A percentile compares a stretch with the other conserved stretches of the same genome.
Evolutionary conservation across 208 protist genomes (phyloP).

Genomic region (Trypanosoma melophagium): DNA sequence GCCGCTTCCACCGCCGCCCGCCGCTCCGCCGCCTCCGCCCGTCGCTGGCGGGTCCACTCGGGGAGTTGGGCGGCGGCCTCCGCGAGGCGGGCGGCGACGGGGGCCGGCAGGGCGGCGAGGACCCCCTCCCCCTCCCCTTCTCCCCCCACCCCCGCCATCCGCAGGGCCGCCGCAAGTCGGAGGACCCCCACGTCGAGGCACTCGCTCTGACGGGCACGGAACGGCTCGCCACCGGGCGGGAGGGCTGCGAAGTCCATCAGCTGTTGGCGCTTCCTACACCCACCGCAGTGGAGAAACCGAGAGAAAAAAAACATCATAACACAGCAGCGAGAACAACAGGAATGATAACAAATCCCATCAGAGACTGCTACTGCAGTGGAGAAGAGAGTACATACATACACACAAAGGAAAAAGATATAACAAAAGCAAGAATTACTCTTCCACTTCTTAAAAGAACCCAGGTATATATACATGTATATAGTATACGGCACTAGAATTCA

Average conservation of each 20-base stretch:
- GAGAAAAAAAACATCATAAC: neutral
- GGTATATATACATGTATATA: no score
- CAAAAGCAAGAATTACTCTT: no score
- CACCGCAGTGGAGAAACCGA: neutral
- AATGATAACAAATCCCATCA: no score
- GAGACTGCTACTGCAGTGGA: no score
- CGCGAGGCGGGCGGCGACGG: neutral
- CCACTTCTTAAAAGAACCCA: no score
- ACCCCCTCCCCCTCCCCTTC: constrained; percentile 1
- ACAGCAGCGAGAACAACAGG: no score
- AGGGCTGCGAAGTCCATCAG: constrained; percentile 30
- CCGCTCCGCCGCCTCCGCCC: constrained; percentile 1
- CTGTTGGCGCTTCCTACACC: constrained; percentile 9
- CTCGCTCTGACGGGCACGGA: constrained; percentile 69
- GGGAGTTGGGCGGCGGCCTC: constrained; percentile 35
- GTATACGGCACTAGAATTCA: no score
- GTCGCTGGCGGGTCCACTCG: neutral
- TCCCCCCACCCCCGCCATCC: constrained; percentile 15
- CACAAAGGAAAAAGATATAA: no score
- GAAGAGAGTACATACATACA: no score
- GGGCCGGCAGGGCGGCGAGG: constrained; percentile 9
- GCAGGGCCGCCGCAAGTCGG: constrained; percentile 11
- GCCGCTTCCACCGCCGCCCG: neutral
- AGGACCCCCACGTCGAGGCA: constrained; percentile 59
- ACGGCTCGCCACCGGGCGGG: constrained; percentile 44